A percentile compares a stretch with the other conserved stretches of the same genome.
Conservation (phyloP, 345 rosid genomes). For the Cardamine resedifolia region DNA sequence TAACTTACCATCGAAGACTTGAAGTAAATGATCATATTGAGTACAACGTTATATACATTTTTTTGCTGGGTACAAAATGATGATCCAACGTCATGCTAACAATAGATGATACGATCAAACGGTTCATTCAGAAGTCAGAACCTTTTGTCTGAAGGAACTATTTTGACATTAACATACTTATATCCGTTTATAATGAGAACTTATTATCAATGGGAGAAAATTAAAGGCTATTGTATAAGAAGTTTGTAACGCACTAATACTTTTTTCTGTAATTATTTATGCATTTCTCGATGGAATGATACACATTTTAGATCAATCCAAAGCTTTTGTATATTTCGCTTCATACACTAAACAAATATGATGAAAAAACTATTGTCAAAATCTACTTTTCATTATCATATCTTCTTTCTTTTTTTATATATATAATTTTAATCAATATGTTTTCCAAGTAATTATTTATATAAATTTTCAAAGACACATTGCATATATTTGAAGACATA, state of each 20-base stretch:
- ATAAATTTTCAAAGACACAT: too few relatives aligned
- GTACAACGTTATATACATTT: neutral
- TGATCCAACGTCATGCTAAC: slow-evolving; percentile 23
- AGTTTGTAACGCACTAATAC: neutral
- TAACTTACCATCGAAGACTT: neutral
- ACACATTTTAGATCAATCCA: neutral
- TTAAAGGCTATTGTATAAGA: neutral
- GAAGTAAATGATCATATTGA: slow-evolving; percentile 4
- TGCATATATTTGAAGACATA: too few relatives aligned
- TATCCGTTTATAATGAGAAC: neutral
- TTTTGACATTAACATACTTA: neutral
- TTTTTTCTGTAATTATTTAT: neutral
- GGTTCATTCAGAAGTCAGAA: slow-evolving; percentile 2
- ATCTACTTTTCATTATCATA: too few relatives aligned
- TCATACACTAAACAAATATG: neutral
- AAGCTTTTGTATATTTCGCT: neutral
- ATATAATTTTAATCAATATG: too few relatives aligned
- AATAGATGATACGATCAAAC: slow-evolving; percentile 14
- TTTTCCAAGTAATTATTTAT: too few relatives aligned
- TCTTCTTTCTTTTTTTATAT: too few relatives aligned
- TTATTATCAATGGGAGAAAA: neutral
- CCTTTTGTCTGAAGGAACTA: slow-evolving; percentile 6
- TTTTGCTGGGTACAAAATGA: slow-evolving; percentile 13
- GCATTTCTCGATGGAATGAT: neutral
- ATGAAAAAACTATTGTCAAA: too few relatives aligned